Conservation (phyloP, 176 grass and related monocot species). For the Oryza meridionalis region DNA sequence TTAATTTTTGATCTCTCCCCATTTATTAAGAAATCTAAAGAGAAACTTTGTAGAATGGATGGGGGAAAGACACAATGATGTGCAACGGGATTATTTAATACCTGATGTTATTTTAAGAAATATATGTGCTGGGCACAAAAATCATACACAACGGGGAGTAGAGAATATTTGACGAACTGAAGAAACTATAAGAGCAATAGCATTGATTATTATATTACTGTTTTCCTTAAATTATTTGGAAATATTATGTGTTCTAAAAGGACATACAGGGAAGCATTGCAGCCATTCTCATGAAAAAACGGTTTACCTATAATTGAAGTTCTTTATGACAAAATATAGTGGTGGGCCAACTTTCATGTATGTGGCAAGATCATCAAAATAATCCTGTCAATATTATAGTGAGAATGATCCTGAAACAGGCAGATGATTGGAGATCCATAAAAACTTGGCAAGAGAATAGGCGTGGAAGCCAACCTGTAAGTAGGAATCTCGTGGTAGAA, state of each 20-base stretch:
- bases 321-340: constrained; percentile 94
- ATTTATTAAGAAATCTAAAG: constrained; percentile 15
- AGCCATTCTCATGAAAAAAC: not conserved
- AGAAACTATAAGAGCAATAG: constrained; percentile 2
- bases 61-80: not conserved
- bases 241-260: not conserved
- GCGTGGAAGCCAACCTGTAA: constrained; percentile 66
- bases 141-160: not conserved
- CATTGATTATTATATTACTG: not conserved
- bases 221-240: constrained; percentile 26
- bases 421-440: not conserved
- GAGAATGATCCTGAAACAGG: constrained; percentile 30
- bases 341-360: constrained; percentile 97
- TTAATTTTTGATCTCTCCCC: not conserved
- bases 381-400: constrained; percentile 58
- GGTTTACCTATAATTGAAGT: constrained; percentile 94
- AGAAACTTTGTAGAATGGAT: not conserved
- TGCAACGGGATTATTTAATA: not conserved
- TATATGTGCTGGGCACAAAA: not conserved
- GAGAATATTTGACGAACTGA: constrained; percentile 24
- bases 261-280: not conserved
- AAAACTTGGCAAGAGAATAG: constrained; percentile 22
- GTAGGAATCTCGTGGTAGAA: constrained; percentile 92
- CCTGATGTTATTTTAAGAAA: not conserved
- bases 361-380: constrained; percentile 85